Conservation (phyloP, 1,284 basidiomycete species). For the Boletus calvinii region DNA sequence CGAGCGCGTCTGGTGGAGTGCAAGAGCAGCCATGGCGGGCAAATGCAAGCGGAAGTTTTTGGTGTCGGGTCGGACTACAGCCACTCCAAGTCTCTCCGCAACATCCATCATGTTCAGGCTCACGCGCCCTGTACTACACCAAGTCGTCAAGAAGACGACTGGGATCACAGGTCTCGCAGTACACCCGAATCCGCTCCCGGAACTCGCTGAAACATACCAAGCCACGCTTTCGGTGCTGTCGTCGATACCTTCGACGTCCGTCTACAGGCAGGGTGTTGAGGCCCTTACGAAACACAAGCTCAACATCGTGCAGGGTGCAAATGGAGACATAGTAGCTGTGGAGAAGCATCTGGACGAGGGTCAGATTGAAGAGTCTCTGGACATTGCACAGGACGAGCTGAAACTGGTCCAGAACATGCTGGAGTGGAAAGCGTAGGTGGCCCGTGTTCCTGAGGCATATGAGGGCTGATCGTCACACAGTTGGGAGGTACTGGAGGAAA, state of each 20-base stretch:
- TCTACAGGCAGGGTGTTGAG: slow-evolving; percentile 91
- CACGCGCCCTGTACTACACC: slow-evolving; percentile 69
- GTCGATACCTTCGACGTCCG: slow-evolving; percentile 74
- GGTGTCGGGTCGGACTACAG: not conserved
- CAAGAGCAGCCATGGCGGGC: slow-evolving; percentile 43
- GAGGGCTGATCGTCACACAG: slow-evolving; percentile 42
- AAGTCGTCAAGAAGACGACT: slow-evolving; percentile 70
- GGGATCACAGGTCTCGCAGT: slow-evolving; percentile 75
- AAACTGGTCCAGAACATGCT: slow-evolving; percentile 80
- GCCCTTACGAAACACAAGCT: slow-evolving; percentile 86
- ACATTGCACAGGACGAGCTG: slow-evolving; percentile 84
- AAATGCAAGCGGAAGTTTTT: not conserved
- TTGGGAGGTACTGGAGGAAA: slow-evolving; percentile 85
- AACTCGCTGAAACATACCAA: slow-evolving; percentile 74
- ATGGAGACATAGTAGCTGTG: slow-evolving; percentile 61
- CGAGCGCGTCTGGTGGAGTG: slow-evolving; percentile 36
- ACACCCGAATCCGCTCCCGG: slow-evolving; percentile 79
- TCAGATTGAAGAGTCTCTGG: slow-evolving; percentile 81
- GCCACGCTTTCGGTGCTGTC: slow-evolving; percentile 74
- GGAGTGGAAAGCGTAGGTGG: slow-evolving; percentile 94
- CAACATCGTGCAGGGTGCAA: slow-evolving; percentile 66
- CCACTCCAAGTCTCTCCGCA: slow-evolving; percentile 14
- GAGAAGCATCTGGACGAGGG: slow-evolving; percentile 78
- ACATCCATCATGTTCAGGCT: slow-evolving; percentile 68
- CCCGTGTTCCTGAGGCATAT: not conserved